These are phyloP conservation scores for Solanum chmielewskii DNA, from an alignment of 257 asterid species.

Conservation along the genomic window DNA sequence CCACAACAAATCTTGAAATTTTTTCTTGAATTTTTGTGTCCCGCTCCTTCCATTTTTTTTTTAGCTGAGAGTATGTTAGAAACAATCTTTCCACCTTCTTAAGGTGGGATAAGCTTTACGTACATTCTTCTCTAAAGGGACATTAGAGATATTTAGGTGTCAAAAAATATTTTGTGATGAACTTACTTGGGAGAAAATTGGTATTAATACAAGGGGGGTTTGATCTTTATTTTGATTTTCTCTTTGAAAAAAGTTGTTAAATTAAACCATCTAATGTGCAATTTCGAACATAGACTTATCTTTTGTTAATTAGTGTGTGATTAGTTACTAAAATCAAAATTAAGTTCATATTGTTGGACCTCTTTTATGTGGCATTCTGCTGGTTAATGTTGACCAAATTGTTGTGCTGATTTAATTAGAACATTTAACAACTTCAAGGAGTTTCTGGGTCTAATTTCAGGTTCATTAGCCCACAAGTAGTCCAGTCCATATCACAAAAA, in stretches of 20 bases:
- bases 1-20: slow-evolving; percentile 9
- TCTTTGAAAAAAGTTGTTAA: neutral
- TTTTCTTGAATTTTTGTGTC: neutral
- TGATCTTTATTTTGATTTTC: neutral
- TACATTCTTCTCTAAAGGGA: neutral
- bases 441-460: neutral
- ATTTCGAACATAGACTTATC: neutral
- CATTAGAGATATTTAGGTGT: neutral
- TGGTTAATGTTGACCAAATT: neutral
- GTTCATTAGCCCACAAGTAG: neutral
- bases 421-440: neutral
- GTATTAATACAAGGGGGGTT: neutral
- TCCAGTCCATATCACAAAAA: neutral
- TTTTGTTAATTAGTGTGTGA: neutral
- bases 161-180: neutral
- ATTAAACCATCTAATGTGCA: neutral
- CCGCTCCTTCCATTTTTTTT: neutral
- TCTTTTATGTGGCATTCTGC: neutral
- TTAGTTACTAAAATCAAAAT: neutral
- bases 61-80: neutral
- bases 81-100: neutral
- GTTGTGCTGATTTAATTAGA: neutral
- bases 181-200: neutral
- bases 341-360: neutral
- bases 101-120: neutral